Evolutionary conservation across 2,329 filamentous ascomycete genomes (phyloP), one percentile per base, ranked within the genome.

Genomic region (Penicillium sp.): DNA sequence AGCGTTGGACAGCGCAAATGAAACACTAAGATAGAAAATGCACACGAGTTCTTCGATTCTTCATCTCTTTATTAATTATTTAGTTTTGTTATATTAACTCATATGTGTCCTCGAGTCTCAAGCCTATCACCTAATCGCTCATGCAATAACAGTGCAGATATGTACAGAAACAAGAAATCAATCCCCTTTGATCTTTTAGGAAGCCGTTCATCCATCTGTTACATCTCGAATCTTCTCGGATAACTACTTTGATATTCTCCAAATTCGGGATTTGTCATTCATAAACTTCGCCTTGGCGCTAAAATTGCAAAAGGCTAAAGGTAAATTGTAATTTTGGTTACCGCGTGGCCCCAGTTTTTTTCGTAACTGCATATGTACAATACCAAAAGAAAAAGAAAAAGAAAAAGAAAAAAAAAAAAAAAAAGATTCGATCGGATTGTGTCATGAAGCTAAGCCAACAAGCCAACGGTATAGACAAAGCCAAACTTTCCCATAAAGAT

Each of bases 71-170:
- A 12, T 40, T 28, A 8, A 8, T 52, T 49, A 55, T 57, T 45
- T 53, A 59, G 44, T 53, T 48, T 41, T 38, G 22, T 17, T 24
- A 22, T 15, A 50, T 53, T 53, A 43, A 43, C 43, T 61, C 53
- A 51, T 49, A 56, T 54, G 49, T 34, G 47, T 56, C 52, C 43
- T 50, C 28, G 45, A 50, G 46, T 41, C 52, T 56, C 48, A 42
- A 35, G 38, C 54, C 50, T 59, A 57, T 58, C 52, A 56, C 37
- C 35, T 51, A 58, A 40, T 37, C 32, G 31, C 52, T 53, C 40
- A 53, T 57, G 54, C 46, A 53, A 45, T 53, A 48, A 41, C 57
- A 53, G 49, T 57, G 55, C 52, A 56, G 26, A 28, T 28, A 8
- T 37, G 32, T 49, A 43, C 17, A 37, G 37, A 32, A 8, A 34